phyloP scores from a whole-genome alignment of 108 stramenopile species.

The Cyclotella distinguenda region DNA sequence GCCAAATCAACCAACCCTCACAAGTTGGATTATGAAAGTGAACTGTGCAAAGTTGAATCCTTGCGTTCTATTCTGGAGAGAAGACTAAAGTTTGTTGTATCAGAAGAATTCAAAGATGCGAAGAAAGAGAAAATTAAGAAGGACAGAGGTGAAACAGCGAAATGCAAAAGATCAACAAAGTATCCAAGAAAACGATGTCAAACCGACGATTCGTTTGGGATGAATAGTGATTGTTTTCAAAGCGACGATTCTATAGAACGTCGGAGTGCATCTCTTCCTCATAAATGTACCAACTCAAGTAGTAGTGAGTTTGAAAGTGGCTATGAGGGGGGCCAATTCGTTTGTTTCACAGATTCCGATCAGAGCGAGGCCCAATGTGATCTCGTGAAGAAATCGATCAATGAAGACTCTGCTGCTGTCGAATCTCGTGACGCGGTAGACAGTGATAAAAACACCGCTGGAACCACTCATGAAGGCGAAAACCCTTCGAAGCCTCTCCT shows the following conservation, averaged over 20 bases:
- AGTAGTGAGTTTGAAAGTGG: slow-evolving; percentile 13
- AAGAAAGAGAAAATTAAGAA: slow-evolving; percentile 17
- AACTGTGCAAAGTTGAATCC: slow-evolving; percentile 12
- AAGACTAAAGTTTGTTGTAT: slow-evolving; percentile 21
- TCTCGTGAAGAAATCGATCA: neutral
- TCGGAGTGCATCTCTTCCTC: neutral
- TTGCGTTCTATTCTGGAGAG: slow-evolving; percentile 21
- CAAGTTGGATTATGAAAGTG: neutral
- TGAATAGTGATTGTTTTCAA: slow-evolving; percentile 26
- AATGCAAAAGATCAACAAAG: slow-evolving; percentile 8
- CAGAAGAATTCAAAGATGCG: slow-evolving; percentile 32
- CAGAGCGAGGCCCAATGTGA: no score
- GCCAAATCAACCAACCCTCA: neutral
- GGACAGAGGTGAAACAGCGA: slow-evolving; percentile 11
- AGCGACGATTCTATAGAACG: slow-evolving; percentile 4
- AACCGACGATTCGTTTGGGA: slow-evolving; percentile 3
- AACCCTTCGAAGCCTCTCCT: neutral
- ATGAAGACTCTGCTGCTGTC: neutral
- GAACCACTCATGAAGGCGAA: no score
- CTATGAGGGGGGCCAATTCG: no score
- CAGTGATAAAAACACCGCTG: neutral
- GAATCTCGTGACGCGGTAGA: slow-evolving; percentile 3
- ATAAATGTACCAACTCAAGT: neutral
- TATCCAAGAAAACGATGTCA: slow-evolving; percentile 5
- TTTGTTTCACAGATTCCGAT: no score